These are phyloP conservation scores for Avicennia marina DNA, from an alignment of 257 asterid species.

Conservation along the genomic window DNA sequence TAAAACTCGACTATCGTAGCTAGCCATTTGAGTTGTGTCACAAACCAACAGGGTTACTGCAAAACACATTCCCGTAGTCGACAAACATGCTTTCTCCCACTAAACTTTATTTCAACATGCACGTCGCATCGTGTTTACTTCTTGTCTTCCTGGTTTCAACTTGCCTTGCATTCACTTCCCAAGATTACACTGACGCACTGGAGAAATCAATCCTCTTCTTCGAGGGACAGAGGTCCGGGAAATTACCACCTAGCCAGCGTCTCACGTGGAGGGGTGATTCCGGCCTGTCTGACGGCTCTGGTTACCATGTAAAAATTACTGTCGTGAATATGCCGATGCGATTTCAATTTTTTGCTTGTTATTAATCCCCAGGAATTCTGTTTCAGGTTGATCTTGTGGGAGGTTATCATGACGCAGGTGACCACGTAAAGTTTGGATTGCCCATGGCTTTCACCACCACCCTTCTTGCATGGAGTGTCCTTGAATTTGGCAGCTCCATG, in stretches of 20 bases:
- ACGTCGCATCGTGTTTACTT: conserved; percentile 14
- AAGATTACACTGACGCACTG: conserved; percentile 58
- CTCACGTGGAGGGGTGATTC: conserved; percentile 68
- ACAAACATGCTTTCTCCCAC: conserved; percentile 21
- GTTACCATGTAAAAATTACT: conserved; percentile 46
- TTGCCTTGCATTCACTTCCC: conserved; percentile 52
- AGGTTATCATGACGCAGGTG: conserved; percentile 92
- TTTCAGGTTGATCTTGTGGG: conserved; percentile 71
- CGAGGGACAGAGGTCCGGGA: conserved; percentile 87
- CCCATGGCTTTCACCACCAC: conserved; percentile 93
- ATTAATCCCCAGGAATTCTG: neutral
- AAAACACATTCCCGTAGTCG: neutral
- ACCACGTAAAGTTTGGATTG: conserved; percentile 73
- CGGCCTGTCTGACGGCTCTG: conserved; percentile 66
- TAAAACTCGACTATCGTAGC: neutral
- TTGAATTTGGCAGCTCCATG: conserved; percentile 69
- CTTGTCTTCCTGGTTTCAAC: conserved; percentile 17
- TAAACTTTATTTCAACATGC: conserved; percentile 14
- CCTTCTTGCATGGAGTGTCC: conserved; percentile 71
- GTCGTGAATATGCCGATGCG: neutral
- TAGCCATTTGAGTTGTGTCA: neutral
- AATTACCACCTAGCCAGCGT: conserved; percentile 49
- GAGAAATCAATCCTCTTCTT: conserved; percentile 62
- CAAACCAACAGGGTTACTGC: neutral
- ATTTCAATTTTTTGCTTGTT: neutral